These are phyloP conservation scores for Jamesozyma spencerorum DNA, from an alignment of 805 yeast species.

Conservation along the genomic window DNA sequence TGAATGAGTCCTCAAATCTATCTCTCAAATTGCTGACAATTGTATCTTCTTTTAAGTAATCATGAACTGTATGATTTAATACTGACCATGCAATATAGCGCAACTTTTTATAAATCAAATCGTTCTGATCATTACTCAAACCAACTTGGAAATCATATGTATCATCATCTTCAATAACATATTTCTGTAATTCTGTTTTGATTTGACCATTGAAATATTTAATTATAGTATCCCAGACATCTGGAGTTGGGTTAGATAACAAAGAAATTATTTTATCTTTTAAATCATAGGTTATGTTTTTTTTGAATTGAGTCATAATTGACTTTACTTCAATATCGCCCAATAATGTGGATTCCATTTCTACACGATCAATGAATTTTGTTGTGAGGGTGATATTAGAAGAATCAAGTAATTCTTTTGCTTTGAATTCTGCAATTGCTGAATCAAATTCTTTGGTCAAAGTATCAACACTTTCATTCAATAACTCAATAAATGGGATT, in stretches of 20 bases:
- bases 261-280: constrained; percentile 43
- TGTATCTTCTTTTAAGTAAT: constrained; percentile 56
- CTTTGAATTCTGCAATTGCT: constrained; percentile 10
- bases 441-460: background rate
- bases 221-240: constrained; percentile 55
- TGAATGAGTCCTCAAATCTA: constrained; percentile 70
- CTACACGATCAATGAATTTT: constrained; percentile 18
- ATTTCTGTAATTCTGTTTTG: constrained; percentile 26
- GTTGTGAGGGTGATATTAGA: background rate
- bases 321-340: constrained; percentile 35
- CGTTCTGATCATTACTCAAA: constrained; percentile 36
- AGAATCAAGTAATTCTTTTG: constrained; percentile 9
- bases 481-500: constrained; percentile 16
- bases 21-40: constrained; percentile 62
- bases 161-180: constrained; percentile 16
- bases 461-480: background rate
- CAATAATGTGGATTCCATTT: constrained; percentile 26
- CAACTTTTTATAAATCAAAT: constrained; percentile 35
- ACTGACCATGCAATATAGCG: constrained; percentile 54
- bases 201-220: constrained; percentile 35
- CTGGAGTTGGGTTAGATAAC: constrained; percentile 40
- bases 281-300: constrained; percentile 38
- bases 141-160: constrained; percentile 61
- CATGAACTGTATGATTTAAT: constrained; percentile 50
- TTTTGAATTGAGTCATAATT: constrained; percentile 37